Evolutionary conservation across 768 basidiomycete genomes (phyloP).

Genomic region (Termitomyces sp.): DNA sequence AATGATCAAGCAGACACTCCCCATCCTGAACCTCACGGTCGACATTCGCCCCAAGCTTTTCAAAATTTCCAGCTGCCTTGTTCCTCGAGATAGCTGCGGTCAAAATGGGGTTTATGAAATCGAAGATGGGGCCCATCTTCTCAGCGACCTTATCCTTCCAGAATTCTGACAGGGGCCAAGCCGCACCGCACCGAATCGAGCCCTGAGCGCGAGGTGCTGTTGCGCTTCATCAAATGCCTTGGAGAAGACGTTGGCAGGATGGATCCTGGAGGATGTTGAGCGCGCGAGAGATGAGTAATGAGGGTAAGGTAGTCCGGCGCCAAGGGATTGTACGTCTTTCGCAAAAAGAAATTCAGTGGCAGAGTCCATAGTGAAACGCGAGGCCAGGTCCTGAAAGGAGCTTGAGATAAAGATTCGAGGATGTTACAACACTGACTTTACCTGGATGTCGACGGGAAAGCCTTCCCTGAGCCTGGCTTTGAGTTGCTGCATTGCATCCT

Average conservation of each 20-base stretch:
- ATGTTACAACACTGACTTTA: slow-evolving; percentile 12
- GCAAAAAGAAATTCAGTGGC: slow-evolving; percentile 60
- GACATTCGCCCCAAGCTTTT: slow-evolving; percentile 18
- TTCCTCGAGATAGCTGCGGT: slow-evolving; percentile 35
- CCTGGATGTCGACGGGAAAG: slow-evolving; percentile 57
- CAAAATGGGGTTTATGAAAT: slow-evolving; percentile 51
- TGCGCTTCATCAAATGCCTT: slow-evolving; percentile 45
- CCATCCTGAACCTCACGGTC: slow-evolving; percentile 28
- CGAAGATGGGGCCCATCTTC: slow-evolving; percentile 42
- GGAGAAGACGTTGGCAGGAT: slow-evolving; percentile 39
- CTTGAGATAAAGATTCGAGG: not conserved
- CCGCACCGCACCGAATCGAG: slow-evolving; percentile 25
- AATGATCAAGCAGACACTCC: slow-evolving; percentile 40
- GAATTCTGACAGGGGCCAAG: slow-evolving; percentile 51
- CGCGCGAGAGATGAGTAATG: slow-evolving; percentile 20
- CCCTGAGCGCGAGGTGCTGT: slow-evolving; percentile 26
- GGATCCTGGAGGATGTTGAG: slow-evolving; percentile 19
- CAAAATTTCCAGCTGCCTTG: not conserved
- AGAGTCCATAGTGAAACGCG: slow-evolving; percentile 57
- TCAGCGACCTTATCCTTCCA: slow-evolving; percentile 38
- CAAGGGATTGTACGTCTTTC: slow-evolving; percentile 42
- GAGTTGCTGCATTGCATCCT: slow-evolving; percentile 38
- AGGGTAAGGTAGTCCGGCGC: slow-evolving; percentile 46
- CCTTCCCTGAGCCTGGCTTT: slow-evolving; percentile 38
- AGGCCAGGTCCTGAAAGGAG: slow-evolving; percentile 30